Evolutionary conservation across 2,329 filamentous ascomycete genomes (phyloP).

Genomic region (Fusarium fujikuroi): DNA sequence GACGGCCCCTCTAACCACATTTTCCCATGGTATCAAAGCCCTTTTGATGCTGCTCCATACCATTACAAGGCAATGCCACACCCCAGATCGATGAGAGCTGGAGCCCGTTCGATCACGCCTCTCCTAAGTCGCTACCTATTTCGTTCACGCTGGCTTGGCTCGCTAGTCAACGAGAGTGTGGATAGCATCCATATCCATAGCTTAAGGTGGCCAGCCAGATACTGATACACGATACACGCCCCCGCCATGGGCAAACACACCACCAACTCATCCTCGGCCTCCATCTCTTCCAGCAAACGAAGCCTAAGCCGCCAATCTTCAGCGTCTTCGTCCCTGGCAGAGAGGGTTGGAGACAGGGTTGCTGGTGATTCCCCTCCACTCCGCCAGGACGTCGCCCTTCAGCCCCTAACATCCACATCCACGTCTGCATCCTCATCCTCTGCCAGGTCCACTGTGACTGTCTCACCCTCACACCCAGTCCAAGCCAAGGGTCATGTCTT

Average conservation of each 20-base stretch:
- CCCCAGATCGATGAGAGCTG: conserved; percentile 19
- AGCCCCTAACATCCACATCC: conserved; percentile 46
- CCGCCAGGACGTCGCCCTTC: conserved; percentile 48
- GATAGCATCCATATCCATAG: background rate
- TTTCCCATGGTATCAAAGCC: background rate
- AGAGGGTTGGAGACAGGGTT: conserved; percentile 40
- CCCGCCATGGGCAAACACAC: conserved; percentile 45
- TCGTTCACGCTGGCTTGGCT: conserved; percentile 5
- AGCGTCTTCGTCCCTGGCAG: conserved; percentile 37
- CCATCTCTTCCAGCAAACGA: conserved; percentile 33
- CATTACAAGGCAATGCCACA: conserved; percentile 10
- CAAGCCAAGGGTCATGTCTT: conserved; percentile 43
- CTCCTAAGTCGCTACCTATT: background rate
- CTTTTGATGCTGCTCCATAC: conserved; percentile 20
- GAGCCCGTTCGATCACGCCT: conserved; percentile 25
- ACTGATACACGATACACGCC: conserved; percentile 20
- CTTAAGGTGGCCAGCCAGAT: background rate
- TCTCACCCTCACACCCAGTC: conserved; percentile 40
- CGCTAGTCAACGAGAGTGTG: background rate
- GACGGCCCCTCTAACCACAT: background rate
- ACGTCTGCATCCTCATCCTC: conserved; percentile 39
- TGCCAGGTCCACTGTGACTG: conserved; percentile 43
- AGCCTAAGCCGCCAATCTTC: conserved; percentile 39
- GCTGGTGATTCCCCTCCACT: conserved; percentile 42
- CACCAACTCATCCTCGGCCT: conserved; percentile 24